Evolutionary conservation across 2,329 filamentous ascomycete species (phyloP).

Genomic region (Hymenoscyphus linearis): DNA sequence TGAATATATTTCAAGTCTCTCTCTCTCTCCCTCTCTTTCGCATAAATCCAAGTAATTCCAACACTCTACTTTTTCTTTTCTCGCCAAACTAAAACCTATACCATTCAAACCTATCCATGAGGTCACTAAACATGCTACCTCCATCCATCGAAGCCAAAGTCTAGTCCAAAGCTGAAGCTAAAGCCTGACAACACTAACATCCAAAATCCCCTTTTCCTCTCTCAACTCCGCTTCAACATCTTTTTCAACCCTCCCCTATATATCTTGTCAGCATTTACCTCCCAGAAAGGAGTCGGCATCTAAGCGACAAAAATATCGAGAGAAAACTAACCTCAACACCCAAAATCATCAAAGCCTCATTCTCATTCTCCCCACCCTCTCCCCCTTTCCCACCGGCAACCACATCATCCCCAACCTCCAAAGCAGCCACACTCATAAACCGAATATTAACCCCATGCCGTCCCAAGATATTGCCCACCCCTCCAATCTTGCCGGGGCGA

Average conservation of each 20-base stretch:
- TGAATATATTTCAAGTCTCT: too few relatives aligned
- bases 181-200: constrained; percentile 46
- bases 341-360: constrained; percentile 78
- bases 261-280: too few relatives aligned
- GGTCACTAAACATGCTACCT: too few relatives aligned
- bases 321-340: constrained; percentile 51
- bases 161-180: not conserved
- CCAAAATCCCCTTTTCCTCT: constrained; percentile 47
- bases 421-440: constrained; percentile 68
- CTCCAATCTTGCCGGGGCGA: constrained; percentile 75
- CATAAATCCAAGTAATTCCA: too few relatives aligned
- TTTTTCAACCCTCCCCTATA: constrained; percentile 46
- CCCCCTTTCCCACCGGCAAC: constrained; percentile 31
- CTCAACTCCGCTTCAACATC: constrained; percentile 47
- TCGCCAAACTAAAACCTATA: too few relatives aligned
- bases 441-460: constrained; percentile 69
- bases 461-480: constrained; percentile 67
- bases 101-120: too few relatives aligned
- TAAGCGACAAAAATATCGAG: too few relatives aligned
- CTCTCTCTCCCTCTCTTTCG: too few relatives aligned
- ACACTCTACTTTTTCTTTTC: too few relatives aligned
- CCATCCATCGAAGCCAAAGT: too few relatives aligned
- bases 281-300: too few relatives aligned
- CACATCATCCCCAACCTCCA: constrained; percentile 31
- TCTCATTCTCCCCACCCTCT: constrained; percentile 33